A percentile compares a stretch with the other conserved stretches of the same genome.
These are phyloP conservation scores for Fusarium coffeatum DNA, from an alignment of 2,329 filamentous ascomycete species.

Conservation along the genomic window DNA sequence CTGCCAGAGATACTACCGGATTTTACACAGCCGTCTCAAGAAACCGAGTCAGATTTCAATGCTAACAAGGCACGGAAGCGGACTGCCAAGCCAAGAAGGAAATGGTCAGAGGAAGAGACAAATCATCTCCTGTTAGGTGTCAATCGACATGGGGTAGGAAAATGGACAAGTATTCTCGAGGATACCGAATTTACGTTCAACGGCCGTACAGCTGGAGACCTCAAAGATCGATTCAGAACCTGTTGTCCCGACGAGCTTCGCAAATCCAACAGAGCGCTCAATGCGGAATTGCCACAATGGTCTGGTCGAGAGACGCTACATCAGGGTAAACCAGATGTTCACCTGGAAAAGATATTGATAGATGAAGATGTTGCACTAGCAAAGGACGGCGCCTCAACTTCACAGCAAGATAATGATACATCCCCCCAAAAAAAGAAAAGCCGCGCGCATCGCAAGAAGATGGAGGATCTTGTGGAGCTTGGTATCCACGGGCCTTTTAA, in stretches of 20 bases:
- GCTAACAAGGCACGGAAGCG: constrained; percentile 62
- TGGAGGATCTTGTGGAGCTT: constrained; percentile 66
- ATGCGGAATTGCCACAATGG: constrained; percentile 41
- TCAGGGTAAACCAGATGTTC: constrained; percentile 61
- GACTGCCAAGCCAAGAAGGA: constrained; percentile 67
- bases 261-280: constrained; percentile 51
- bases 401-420: constrained; percentile 50
- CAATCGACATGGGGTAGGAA: constrained; percentile 71
- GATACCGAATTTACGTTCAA: constrained; percentile 71
- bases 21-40: constrained; percentile 51
- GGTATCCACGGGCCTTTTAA: constrained; percentile 73
- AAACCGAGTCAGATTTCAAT: constrained; percentile 46
- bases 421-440: constrained; percentile 60
- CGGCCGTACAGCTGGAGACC: constrained; percentile 68
- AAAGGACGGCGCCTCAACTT: constrained; percentile 43
- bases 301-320: constrained; percentile 47
- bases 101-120: constrained; percentile 75
- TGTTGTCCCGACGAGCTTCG: constrained; percentile 72
- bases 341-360: constrained; percentile 68
- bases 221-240: constrained; percentile 75
- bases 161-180: constrained; percentile 73
- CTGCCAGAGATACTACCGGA: constrained; percentile 54
- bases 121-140: constrained; percentile 71
- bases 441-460: constrained; percentile 65
- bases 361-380: constrained; percentile 53